Conservation (phyloP, 352 stramenopile genomes). For the Pythium coloratum region DNA sequence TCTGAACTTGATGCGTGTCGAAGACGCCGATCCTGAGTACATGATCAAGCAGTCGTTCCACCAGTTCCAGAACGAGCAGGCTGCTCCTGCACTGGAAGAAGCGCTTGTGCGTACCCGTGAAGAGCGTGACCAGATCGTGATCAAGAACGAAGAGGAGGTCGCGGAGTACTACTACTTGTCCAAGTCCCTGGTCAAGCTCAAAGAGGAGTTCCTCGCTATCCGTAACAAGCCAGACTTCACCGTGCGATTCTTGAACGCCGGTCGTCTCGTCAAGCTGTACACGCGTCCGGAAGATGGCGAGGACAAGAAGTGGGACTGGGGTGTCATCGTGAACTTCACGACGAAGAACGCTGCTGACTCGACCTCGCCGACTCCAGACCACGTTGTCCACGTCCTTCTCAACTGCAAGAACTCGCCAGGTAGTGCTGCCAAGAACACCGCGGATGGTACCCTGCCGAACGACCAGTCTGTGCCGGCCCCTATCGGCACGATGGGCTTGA, state of each 20-base stretch:
- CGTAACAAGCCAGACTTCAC: slow-evolving; percentile 92
- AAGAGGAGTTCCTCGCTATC: slow-evolving; percentile 91
- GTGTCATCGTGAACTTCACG: slow-evolving; percentile 86
- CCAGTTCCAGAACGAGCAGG: slow-evolving; percentile 90
- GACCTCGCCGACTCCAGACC: slow-evolving; percentile 60
- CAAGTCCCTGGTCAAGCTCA: slow-evolving; percentile 90
- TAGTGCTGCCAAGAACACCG: slow-evolving; percentile 19
- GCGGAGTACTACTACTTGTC: slow-evolving; percentile 90
- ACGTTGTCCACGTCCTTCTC: slow-evolving; percentile 77
- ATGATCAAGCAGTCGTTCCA: slow-evolving; percentile 98
- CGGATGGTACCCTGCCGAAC: slow-evolving; percentile 27
- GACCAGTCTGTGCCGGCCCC: slow-evolving; percentile 61
- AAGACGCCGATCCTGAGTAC: slow-evolving; percentile 96
- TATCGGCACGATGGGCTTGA: slow-evolving; percentile 57
- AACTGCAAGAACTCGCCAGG: slow-evolving; percentile 51
- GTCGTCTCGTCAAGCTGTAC: slow-evolving; percentile 90
- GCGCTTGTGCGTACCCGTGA: slow-evolving; percentile 76
- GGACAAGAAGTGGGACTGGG: slow-evolving; percentile 78
- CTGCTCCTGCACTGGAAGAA: slow-evolving; percentile 73
- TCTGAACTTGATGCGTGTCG: slow-evolving; percentile 98
- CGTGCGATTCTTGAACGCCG: slow-evolving; percentile 93
- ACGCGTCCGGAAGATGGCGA: slow-evolving; percentile 47
- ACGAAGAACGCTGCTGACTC: slow-evolving; percentile 74
- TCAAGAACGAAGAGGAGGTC: slow-evolving; percentile 90
- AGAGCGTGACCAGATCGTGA: slow-evolving; percentile 86